phyloP scores from a whole-genome alignment of 805 yeast species.

The Nematodospora valgi region DNA sequence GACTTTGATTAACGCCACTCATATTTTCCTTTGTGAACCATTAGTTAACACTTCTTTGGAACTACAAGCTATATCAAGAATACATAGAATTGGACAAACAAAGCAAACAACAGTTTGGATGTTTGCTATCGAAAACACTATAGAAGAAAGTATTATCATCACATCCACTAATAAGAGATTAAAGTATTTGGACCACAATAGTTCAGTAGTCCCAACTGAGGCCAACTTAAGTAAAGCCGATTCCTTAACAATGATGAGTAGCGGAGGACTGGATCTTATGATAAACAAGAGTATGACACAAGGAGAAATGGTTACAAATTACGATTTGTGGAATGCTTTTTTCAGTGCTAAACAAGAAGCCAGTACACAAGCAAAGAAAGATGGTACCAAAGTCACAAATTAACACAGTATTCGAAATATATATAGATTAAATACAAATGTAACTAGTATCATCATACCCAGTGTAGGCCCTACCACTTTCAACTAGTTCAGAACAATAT shows the following conservation, averaged over 20 bases:
- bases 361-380: constrained; percentile 11
- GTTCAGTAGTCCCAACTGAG: constrained; percentile 3
- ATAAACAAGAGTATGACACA: constrained; percentile 40
- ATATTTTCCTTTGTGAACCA: constrained; percentile 91
- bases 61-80: constrained; percentile 85
- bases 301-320: constrained; percentile 58
- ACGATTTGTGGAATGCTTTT: constrained; percentile 62
- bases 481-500: constrained; percentile 54
- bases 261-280: constrained; percentile 48
- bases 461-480: constrained; percentile 64
- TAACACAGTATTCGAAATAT: too few species aligned
- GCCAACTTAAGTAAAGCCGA: constrained; percentile 38
- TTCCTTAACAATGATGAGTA: constrained; percentile 50
- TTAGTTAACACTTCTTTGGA: constrained; percentile 84
- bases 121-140: constrained; percentile 78
- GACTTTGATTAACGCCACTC: constrained; percentile 87
- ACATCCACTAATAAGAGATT: constrained; percentile 61
- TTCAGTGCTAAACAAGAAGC: constrained; percentile 30
- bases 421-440: constrained; percentile 6
- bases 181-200: constrained; percentile 26
- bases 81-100: constrained; percentile 89
- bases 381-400: too few species aligned
- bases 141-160: constrained; percentile 83
- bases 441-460: constrained; percentile 56
- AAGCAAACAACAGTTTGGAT: constrained; percentile 86